Base-by-base conservation (phyloP, 75 land plant genomes). In the Picea sitchensis region DNA sequence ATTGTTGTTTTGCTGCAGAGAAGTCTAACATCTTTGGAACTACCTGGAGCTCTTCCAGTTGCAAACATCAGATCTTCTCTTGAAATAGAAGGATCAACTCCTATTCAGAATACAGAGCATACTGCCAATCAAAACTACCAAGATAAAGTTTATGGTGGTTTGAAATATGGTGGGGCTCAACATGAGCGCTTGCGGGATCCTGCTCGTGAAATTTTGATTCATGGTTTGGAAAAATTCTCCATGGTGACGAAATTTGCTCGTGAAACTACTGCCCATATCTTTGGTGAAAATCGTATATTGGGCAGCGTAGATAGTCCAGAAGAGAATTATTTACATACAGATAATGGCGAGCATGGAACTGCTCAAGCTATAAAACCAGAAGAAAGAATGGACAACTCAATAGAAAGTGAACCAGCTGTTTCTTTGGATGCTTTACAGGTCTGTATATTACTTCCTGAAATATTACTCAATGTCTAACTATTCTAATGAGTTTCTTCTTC, bases 221-320 rank as follows among this genome's bases (percentile, higher is more conserved):
- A 97, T 71, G 99, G 95, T 3, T 58, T 97, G 86, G 98, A 97
- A 76, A 97, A 97, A 82, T 97, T 97, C 74, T 97, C 98, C 20
- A 87, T 93, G 82, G 98, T 97, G 31, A 97, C 99, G 57, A 97
- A 89, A 85, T 95, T 97, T 85, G 99, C 99, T 18, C 88, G 99
- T 47, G 98, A 97, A 65, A 95, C 99, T 80, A 95, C 96, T 73
- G 94, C 99, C 12, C 95, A 93, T 51, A 81, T 97, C 13, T 91
- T 96, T 77, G 85, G 97, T 56, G 98, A 95, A 74, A 82, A 59
- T 78, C 87, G 89, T 34, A 59, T 79, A 61, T 79, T 85, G 80
- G 82, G 80, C 4, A 79, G 79, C 68, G 38, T 68, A 60, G 61
- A 82, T 61, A 51, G 78, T 82, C 87, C 85, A 47, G 85, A 77